These are phyloP conservation scores for Ophiobolus disseminans DNA, from an alignment of 2,329 filamentous ascomycete species.

Conservation along the genomic window DNA sequence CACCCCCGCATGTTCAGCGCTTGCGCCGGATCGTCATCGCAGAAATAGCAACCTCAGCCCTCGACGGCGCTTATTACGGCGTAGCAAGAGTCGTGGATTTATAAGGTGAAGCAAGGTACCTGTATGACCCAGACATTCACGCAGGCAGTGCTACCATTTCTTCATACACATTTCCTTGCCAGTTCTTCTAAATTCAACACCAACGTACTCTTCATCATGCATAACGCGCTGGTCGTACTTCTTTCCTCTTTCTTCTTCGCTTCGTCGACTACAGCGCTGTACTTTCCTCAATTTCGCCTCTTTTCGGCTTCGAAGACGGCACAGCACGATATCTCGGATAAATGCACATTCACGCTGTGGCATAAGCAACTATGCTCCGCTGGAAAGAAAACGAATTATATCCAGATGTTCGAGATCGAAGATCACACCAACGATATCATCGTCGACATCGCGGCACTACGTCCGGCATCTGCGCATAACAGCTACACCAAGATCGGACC, in stretches of 20 bases:
- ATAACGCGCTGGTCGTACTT: slow-evolving; percentile 12
- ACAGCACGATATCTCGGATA: background rate
- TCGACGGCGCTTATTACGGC: slow-evolving; percentile 10
- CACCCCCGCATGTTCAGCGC: slow-evolving; percentile 15
- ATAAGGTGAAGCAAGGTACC: background rate
- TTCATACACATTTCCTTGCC: too few species aligned
- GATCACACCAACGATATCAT: slow-evolving; percentile 20
- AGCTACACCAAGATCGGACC: slow-evolving; percentile 18
- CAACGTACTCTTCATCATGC: slow-evolving; percentile 17
- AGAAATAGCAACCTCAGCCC: slow-evolving; percentile 10
- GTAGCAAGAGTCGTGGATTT: background rate
- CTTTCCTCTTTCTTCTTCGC: slow-evolving; percentile 8
- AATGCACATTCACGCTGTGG: slow-evolving; percentile 26
- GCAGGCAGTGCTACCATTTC: too few species aligned
- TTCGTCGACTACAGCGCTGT: background rate
- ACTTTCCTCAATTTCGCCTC: slow-evolving; percentile 4
- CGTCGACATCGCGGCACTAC: slow-evolving; percentile 19
- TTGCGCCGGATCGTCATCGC: slow-evolving; percentile 3
- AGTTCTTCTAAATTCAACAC: too few species aligned
- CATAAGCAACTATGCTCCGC: slow-evolving; percentile 17
- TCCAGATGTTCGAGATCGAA: slow-evolving; percentile 19
- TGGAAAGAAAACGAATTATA: slow-evolving; percentile 13
- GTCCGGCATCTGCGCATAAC: slow-evolving; percentile 14
- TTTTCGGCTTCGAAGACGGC: background rate
- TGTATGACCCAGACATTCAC: background rate